phyloP scores from a whole-genome alignment of 2,329 filamentous ascomycete genomes.

The Mycosphaerella arachidis region DNA sequence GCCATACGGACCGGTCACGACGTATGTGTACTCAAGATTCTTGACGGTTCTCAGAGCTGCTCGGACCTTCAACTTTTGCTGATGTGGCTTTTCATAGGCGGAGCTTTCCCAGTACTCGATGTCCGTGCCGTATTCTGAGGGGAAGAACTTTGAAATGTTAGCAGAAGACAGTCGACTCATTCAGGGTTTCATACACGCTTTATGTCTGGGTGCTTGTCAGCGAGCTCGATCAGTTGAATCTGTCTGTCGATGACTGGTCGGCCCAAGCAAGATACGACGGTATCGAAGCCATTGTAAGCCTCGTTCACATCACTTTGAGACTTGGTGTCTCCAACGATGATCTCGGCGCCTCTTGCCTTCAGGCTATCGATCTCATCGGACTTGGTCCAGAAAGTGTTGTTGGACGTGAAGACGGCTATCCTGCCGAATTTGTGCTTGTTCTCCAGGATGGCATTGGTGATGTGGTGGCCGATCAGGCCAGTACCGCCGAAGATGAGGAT shows the following conservation, averaged over 20 bases:
- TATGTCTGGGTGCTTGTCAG: conserved; percentile 51
- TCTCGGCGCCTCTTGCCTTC: conserved; percentile 46
- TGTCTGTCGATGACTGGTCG: conserved; percentile 59
- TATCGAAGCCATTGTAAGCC: conserved; percentile 59
- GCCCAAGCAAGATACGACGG: conserved; percentile 61
- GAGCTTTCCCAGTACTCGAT: conserved; percentile 57
- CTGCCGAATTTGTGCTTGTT: conserved; percentile 45
- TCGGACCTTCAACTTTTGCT: conserved; percentile 65
- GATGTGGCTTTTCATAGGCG: conserved; percentile 60
- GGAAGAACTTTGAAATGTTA: conserved; percentile 48
- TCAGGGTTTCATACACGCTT: conserved; percentile 38
- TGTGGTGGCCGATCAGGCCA: conserved; percentile 50
- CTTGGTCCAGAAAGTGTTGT: conserved; percentile 50
- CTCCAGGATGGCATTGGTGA: conserved; percentile 47
- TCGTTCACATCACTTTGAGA: conserved; percentile 49
- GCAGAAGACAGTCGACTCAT: not conserved
- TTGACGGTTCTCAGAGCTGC: conserved; percentile 53
- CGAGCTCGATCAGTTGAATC: conserved; percentile 57
- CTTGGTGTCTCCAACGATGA: conserved; percentile 54
- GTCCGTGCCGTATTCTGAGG: conserved; percentile 64
- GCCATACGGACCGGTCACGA: conserved; percentile 66
- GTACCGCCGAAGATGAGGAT: conserved; percentile 53
- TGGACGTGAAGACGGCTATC: conserved; percentile 55
- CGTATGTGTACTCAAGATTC: conserved; percentile 58
- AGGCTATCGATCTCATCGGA: conserved; percentile 44